These are phyloP conservation scores for Blepharisma undulans DNA, from an alignment of 169 alveolate species.

Conservation along the genomic window DNA sequence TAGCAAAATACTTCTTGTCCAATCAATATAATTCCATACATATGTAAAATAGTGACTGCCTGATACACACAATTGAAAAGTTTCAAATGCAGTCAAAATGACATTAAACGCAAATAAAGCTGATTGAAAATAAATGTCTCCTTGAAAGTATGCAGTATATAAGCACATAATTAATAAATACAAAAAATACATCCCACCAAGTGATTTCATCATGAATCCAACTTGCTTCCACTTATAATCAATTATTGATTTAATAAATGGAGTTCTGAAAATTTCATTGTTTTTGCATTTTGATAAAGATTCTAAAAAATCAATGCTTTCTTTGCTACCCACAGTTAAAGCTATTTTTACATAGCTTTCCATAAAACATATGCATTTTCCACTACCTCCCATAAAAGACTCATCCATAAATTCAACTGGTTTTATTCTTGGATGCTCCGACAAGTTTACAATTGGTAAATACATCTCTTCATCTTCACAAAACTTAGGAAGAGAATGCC, in stretches of 20 bases:
- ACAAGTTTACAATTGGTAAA: background rate
- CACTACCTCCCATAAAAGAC: background rate
- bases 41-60: background rate
- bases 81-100: background rate
- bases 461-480: background rate
- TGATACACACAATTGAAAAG: background rate
- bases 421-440: background rate
- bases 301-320: slow-evolving; percentile 37
- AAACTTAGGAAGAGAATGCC: slow-evolving; percentile 21
- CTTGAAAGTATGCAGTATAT: background rate
- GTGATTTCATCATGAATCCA: background rate
- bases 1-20: background rate
- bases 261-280: slow-evolving; percentile 35
- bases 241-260: slow-evolving; percentile 22
- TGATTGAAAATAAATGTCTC: background rate
- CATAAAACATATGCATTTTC: background rate
- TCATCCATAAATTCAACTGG: background rate
- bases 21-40: slow-evolving; percentile 32
- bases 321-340: slow-evolving; percentile 3
- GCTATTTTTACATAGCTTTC: slow-evolving; percentile 7
- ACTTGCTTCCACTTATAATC: slow-evolving; percentile 13
- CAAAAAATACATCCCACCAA: background rate
- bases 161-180: background rate
- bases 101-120: background rate
- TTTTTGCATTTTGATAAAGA: slow-evolving; percentile 14